Base-by-base conservation (phyloP, 495 filamentous ascomycete species). In the Penicillium salamii region DNA sequence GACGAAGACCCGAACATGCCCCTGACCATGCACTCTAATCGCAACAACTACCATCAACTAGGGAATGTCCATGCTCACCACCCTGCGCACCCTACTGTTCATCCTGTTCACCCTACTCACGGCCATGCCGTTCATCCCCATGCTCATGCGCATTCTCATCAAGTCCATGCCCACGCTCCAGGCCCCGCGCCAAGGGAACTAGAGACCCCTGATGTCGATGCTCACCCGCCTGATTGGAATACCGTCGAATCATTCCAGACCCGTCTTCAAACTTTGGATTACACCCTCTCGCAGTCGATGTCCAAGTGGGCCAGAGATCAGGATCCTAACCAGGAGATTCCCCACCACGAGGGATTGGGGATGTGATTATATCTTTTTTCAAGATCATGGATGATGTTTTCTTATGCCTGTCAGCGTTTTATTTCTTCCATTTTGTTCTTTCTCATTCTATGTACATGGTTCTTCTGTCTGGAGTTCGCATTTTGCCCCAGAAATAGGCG, bases 271-370 rank as follows among this genome's bases (percentile, higher is more conserved):
- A 21, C 42, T 7, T 33, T 64, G 35, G 47, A 57, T 32, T 41
- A 46, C 2, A 56, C 52, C 15, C 55, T 64, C 21, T 46, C 61
- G 13, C 40, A 42, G 19, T 50, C 55, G 5, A 64, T 64, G 61
- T 58, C 61, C 8, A 59, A 56, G 41, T 64, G 61, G 61, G 43
- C 55, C 1, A 28, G 55, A 9, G 55, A 62, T 8, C 47, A 53
- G 41, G 58, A 64, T 46, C 58, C 61, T 12, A 62, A 57, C 18
- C 50, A 57, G 13, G 61, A 62, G 32, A 38, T 53, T 26, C 31
- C 40, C 18, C 55, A 62, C 5, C 61, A 62, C 26, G 61, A 64
- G 42, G 61, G 61, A 20, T 29, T 59, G 38, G 61, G 61, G 14
- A 42, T 62, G 50, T 64, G 52, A 62, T 28, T 53, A 26, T n/a